Evolutionary conservation across 139 green algal genomes (phyloP).

Genomic region (Chlorella vulgaris): DNA sequence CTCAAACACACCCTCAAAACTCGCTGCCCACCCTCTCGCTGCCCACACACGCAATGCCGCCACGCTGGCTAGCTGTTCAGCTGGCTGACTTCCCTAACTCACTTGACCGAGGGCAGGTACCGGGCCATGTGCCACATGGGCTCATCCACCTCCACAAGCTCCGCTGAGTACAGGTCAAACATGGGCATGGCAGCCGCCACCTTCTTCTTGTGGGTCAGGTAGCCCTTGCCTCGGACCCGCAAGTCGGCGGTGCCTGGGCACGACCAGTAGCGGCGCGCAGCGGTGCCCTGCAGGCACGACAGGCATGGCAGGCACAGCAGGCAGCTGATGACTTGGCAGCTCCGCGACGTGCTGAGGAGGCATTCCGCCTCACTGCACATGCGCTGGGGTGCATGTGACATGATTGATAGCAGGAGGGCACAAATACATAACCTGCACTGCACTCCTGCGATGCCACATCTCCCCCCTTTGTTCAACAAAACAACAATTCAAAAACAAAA

Average conservation of each 20-base stretch:
- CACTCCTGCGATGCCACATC: too few relatives aligned
- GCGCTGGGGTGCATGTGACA: neutral
- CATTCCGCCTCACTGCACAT: neutral
- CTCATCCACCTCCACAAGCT: conserved; percentile 64
- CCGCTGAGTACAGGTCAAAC: conserved; percentile 59
- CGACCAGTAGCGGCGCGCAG: conserved; percentile 45
- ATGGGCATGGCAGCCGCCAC: conserved; percentile 53
- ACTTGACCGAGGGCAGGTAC: conserved; percentile 58
- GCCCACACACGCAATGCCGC: too few relatives aligned
- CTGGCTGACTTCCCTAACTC: too few relatives aligned
- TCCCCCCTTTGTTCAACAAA: neutral
- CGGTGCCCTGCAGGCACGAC: conserved; percentile 37
- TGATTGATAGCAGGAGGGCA: too few relatives aligned
- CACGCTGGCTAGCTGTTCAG: too few relatives aligned
- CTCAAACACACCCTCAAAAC: too few relatives aligned
- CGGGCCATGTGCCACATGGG: conserved; percentile 60
- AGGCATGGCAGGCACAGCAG: neutral
- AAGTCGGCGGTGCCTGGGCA: conserved; percentile 57
- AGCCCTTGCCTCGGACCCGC: conserved; percentile 40
- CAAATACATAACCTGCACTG: neutral
- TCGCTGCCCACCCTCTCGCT: too few relatives aligned
- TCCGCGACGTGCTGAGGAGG: neutral
- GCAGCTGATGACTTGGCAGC: neutral
- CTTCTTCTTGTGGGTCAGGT: conserved; percentile 68
- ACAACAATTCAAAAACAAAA: neutral